These are phyloP conservation scores for Neonectria sp. DNA, from an alignment of 2,329 filamentous ascomycete genomes.

Conservation along the genomic window DNA sequence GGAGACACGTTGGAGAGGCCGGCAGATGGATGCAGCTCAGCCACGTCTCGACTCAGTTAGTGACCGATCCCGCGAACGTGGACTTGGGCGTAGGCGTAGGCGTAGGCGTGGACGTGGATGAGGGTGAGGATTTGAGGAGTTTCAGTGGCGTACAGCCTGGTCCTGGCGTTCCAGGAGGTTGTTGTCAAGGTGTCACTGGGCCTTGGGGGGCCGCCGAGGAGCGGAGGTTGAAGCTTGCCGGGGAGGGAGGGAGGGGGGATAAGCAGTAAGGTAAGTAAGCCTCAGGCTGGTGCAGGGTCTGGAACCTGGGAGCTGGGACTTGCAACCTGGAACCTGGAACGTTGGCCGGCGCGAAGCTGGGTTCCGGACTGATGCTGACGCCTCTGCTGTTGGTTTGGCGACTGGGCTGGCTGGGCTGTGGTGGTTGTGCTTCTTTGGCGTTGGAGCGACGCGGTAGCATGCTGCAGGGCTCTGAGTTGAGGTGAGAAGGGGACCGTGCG, in stretches of 20 bases:
- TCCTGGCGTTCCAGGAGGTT: background rate
- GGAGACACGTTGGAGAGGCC: background rate
- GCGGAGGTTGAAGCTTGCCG: background rate
- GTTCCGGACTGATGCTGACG: background rate
- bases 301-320: background rate
- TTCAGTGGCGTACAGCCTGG: slow-evolving; percentile 1
- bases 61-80: slow-evolving; percentile 4
- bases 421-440: slow-evolving; percentile 11
- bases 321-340: background rate
- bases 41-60: slow-evolving; percentile 2
- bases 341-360: background rate
- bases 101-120: background rate
- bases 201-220: background rate
- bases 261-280: background rate
- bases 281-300: background rate
- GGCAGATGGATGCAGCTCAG: background rate
- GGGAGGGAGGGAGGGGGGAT: background rate
- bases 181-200: background rate
- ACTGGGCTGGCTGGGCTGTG: background rate
- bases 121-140: background rate
- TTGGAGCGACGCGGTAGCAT: background rate
- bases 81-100: background rate
- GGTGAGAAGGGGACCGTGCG: slow-evolving; percentile 32
- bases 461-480: slow-evolving; percentile 26
- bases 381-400: background rate